These are phyloP conservation scores for Psidium friedrichsthalianum DNA, from an alignment of 345 rosid species.

Conservation along the genomic window DNA sequence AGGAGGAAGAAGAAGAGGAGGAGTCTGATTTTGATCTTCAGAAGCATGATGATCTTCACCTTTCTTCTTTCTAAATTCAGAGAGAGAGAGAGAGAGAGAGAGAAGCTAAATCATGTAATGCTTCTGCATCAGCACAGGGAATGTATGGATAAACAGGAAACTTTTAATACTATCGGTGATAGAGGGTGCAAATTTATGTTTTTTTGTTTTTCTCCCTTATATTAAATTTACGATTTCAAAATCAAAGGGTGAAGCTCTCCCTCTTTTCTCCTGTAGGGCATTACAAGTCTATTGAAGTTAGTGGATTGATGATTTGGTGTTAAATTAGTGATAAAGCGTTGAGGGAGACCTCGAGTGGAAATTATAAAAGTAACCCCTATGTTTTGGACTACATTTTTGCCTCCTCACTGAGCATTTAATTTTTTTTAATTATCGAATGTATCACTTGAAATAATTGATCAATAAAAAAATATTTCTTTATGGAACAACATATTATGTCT, in stretches of 20 bases:
- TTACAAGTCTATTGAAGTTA: neutral
- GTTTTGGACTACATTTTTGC: neutral
- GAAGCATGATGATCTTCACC: neutral
- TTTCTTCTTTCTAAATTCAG: neutral
- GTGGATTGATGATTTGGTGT: neutral
- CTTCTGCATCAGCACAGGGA: neutral
- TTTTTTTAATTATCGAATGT: no score
- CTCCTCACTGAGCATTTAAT: neutral
- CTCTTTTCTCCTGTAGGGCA: slow-evolving; percentile 1
- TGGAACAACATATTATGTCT: no score
- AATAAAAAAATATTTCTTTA: no score
- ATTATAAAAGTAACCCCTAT: neutral
- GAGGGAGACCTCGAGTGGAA: neutral
- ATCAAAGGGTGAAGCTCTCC: slow-evolving; percentile 3
- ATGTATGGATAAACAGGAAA: neutral
- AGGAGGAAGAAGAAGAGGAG: neutral
- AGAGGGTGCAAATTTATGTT: neutral
- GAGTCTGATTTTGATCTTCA: slow-evolving; percentile 1
- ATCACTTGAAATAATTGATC: no score
- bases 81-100: neutral
- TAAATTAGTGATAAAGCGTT: neutral
- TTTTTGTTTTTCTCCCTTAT: neutral
- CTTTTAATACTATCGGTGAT: neutral
- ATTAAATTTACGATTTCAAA: neutral
- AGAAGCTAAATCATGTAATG: neutral